Evolutionary conservation across 164 flowering plant species (phyloP).

Genomic region (Buxus sempervirens): DNA sequence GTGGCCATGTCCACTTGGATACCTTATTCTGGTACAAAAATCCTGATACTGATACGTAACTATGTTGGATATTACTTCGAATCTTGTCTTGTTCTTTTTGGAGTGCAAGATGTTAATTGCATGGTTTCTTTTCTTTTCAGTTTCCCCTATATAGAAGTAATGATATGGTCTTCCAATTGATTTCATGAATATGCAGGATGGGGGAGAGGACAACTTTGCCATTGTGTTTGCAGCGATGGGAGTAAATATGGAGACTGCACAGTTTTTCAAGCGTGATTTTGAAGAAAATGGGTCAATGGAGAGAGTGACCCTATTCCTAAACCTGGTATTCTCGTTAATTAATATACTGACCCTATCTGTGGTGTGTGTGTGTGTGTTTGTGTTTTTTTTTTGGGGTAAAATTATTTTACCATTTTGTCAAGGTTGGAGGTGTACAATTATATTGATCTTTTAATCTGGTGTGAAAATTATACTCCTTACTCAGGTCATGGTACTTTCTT

Average conservation of each 20-base stretch:
- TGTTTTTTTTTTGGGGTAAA: no score
- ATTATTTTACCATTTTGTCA: neutral
- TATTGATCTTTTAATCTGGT: neutral
- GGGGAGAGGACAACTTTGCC: conserved; percentile 93
- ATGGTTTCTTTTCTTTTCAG: neutral
- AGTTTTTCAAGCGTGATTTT: conserved; percentile 98
- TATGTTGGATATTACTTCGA: no score
- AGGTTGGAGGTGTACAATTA: neutral
- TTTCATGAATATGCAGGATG: conserved; percentile 43
- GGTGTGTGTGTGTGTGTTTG: neutral
- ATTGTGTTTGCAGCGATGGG: conserved; percentile 99
- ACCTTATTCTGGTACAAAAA: no score
- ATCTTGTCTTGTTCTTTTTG: neutral
- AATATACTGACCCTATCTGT: neutral
- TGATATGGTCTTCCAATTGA: neutral
- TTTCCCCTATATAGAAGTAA: neutral
- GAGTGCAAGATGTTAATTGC: neutral
- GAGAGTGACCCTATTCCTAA: conserved; percentile 92
- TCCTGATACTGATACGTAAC: no score
- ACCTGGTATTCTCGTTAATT: conserved; percentile 49
- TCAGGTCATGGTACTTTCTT: conserved; percentile 13
- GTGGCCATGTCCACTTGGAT: no score
- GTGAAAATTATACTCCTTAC: neutral
- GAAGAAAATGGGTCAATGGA: conserved; percentile 99
- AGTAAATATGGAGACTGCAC: conserved; percentile 99